phyloP scores from a whole-genome alignment of 163 green algal genomes.

The Chlamydomonas reinhardtii region DNA sequence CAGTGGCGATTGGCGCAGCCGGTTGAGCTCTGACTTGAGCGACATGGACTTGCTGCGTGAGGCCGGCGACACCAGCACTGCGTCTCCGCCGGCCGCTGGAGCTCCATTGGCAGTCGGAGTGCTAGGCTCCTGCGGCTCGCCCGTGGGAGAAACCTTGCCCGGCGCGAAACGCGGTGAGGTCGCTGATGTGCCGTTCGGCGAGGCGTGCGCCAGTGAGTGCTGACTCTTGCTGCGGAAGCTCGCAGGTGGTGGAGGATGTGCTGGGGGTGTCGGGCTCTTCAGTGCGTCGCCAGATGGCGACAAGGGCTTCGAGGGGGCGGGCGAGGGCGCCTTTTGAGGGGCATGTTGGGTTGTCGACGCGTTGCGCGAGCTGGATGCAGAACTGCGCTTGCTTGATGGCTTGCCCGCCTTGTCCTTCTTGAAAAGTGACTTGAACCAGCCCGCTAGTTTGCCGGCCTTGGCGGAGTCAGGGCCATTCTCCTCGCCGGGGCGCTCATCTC shows the following conservation, averaged over 20 bases:
- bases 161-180: background rate
- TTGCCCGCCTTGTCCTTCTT: constrained; percentile 23
- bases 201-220: no score
- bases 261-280: no score
- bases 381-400: constrained; percentile 28
- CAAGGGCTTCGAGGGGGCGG: constrained; percentile 17
- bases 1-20: constrained; percentile 4
- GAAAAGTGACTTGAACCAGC: constrained; percentile 44
- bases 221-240: background rate
- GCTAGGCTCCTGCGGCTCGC: background rate
- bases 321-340: background rate
- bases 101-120: background rate
- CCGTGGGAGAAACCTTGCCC: background rate
- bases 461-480: background rate
- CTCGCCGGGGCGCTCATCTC: background rate
- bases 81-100: background rate
- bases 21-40: constrained; percentile 26
- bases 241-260: no score
- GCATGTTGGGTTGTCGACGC: no score
- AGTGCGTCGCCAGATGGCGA: background rate
- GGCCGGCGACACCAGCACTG: background rate
- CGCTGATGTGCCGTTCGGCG: background rate
- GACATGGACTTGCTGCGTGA: constrained; percentile 27
- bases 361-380: background rate
- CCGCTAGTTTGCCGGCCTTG: constrained; percentile 29